Base-by-base conservation (phyloP, 2,329 filamentous ascomycete genomes). In the Fusarium devonianum region DNA sequence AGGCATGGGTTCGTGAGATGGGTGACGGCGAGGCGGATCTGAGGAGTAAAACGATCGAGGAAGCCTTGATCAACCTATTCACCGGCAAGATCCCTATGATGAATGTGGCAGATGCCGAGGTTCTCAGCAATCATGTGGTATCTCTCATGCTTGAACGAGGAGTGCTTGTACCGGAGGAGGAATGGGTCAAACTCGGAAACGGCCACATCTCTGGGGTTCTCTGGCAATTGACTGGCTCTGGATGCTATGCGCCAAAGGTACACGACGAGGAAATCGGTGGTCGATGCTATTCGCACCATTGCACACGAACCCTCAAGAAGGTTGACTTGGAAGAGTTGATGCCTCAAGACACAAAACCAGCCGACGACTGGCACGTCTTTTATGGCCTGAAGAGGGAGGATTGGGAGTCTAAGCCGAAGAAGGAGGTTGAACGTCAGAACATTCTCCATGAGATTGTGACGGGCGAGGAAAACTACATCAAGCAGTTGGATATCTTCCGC, bases 21-120 rank as follows among this genome's bases (percentile, higher is more conserved):
- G 90, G 90, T 9, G 92, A 97, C 62, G 92, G 93, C 28, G 93
- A 97, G 67, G 85, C 87, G 9, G 92, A 99, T 70, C 75, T 99
- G 35, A 92, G 89, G 68, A 84, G 89, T 67, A 89, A 91, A 66
- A 87, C 89, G 2, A 86, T 99, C 40, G 87, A 91, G 49, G 92
- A 97, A 61, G 92, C 90, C 3, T 79, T 99, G 30, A 86, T 96
- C 30, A 89, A 87, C 21, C 78, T 99, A 6, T 97, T 99, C 70
- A 96, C 90, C 2, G 84, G 90, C 73, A 97, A 97, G 71, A 92
- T 99, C 1, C 92, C 94, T 0, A 99, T 92, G 1, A 97, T 99
- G 91, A 97, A 99, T 64, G 93, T 94, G 30, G 92, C 93, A 5
- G 95, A 99, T 76, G 94, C 94, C 1, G 94, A 99, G 69, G 88